Conservation (phyloP, 2,329 filamentous ascomycete species). For the Hymenoscyphus salicellus region DNA sequence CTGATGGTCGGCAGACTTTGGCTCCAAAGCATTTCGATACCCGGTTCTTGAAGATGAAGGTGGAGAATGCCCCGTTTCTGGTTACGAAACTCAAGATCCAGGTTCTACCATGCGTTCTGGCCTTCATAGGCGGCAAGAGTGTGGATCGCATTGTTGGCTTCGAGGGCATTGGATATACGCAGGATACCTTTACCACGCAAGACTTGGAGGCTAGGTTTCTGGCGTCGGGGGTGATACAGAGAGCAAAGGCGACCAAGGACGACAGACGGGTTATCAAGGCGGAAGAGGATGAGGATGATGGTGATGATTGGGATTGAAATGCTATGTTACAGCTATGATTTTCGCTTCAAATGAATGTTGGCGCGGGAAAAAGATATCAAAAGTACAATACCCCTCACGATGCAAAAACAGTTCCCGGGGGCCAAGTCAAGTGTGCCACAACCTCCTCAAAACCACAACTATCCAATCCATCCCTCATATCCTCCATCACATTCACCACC, state of each 20-base stretch:
- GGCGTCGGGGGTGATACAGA: conserved; percentile 48
- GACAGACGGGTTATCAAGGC: conserved; percentile 38
- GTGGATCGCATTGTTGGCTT: conserved; percentile 58
- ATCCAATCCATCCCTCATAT: not conserved
- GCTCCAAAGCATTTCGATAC: conserved; percentile 58
- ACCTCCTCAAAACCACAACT: not conserved
- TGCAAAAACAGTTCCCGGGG: too few relatives aligned
- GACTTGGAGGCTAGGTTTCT: conserved; percentile 53
- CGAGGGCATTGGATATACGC: conserved; percentile 52
- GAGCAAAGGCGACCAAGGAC: conserved; percentile 49
- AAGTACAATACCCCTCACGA: not conserved
- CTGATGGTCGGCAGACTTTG: conserved; percentile 39
- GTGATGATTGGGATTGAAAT: conserved; percentile 48
- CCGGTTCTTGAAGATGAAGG: conserved; percentile 55
- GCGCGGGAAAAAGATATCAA: not conserved
- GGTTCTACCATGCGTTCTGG: conserved; percentile 56
- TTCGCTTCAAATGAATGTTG: not conserved
- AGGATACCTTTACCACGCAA: conserved; percentile 51
- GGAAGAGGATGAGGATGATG: conserved; percentile 46
- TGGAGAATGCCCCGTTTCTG: conserved; percentile 58
- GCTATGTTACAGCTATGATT: not conserved
- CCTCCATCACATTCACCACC: not conserved
- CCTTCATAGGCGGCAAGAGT: conserved; percentile 53
- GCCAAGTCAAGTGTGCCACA: too few relatives aligned
- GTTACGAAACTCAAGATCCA: conserved; percentile 56